A percentile compares a stretch with the other conserved stretches of the same genome.
phyloP scores from a whole-genome alignment of 2,329 filamentous ascomycete species.

The Rugonectria rugulosa region DNA sequence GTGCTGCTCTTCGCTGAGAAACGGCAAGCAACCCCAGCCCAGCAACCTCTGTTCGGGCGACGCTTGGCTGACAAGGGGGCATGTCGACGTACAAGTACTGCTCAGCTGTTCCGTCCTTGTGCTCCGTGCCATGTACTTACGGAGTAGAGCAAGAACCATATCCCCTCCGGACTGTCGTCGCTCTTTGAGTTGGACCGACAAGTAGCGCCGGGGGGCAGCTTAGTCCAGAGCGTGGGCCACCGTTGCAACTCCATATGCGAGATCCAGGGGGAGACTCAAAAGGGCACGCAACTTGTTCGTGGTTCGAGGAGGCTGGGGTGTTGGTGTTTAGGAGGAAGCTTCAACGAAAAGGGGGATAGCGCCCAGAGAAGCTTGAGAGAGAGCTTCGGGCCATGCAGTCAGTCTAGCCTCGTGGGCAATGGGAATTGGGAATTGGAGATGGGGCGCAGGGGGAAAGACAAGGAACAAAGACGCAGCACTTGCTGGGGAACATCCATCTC shows the following conservation, averaged over 20 bases:
- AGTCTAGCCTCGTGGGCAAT: constrained; percentile 21
- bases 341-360: constrained; percentile 31
- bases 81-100: constrained; percentile 22
- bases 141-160: constrained; percentile 15
- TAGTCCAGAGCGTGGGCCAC: constrained; percentile 29
- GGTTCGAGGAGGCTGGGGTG: constrained; percentile 30
- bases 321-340: too few species aligned
- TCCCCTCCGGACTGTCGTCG: constrained; percentile 27
- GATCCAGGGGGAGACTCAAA: constrained; percentile 29
- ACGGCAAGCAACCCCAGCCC: constrained; percentile 9
- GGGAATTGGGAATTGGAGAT: constrained; percentile 18
- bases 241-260: constrained; percentile 30
- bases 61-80: constrained; percentile 3
- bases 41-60: constrained; percentile 5
- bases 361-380: constrained; percentile 17
- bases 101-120: too few species aligned
- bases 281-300: constrained; percentile 3
- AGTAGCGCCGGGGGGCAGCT: constrained; percentile 23
- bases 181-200: too few species aligned
- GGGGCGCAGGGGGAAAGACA: not conserved
- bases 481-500: constrained; percentile 22
- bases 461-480: not conserved
- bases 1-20: not conserved
- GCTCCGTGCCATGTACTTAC: too few species aligned
- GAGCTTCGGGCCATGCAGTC: constrained; percentile 21